These are phyloP conservation scores for Oryza australiensis DNA, from an alignment of 176 grass and related monocot species.

Conservation along the genomic window DNA sequence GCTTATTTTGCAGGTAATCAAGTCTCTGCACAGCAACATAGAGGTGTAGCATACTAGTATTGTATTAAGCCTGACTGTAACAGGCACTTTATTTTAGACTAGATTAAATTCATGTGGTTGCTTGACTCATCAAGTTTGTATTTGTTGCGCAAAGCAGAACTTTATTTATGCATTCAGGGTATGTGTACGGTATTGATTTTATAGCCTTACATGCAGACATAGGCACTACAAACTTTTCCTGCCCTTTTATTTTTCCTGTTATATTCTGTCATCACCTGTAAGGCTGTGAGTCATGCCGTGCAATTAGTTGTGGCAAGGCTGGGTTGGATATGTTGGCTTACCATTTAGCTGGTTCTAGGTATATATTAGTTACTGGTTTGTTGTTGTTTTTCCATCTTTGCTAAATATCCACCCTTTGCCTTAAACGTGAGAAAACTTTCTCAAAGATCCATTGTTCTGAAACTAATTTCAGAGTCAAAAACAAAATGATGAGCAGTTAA, in stretches of 20 bases:
- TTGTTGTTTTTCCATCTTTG: background rate
- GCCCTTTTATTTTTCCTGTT: background rate
- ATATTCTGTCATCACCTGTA: background rate
- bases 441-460: background rate
- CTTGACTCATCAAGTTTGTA: background rate
- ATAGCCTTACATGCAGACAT: background rate
- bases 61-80: background rate
- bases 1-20: slow-evolving; percentile 51
- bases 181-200: background rate
- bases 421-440: background rate
- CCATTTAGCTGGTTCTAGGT: background rate
- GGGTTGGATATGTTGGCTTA: background rate
- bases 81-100: background rate
- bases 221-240: background rate
- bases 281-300: background rate
- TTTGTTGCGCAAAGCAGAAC: background rate
- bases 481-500: slow-evolving; percentile 1
- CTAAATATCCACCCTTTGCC: background rate
- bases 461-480: slow-evolving; percentile 10
- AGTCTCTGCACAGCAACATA: slow-evolving; percentile 52
- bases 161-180: background rate
- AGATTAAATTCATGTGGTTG: background rate
- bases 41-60: slow-evolving; percentile 30
- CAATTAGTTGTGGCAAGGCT: background rate
- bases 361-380: background rate